Evolutionary conservation across 495 filamentous ascomycete species (phyloP).

Genomic region (Pseudoneurospora amorphoporcata): DNA sequence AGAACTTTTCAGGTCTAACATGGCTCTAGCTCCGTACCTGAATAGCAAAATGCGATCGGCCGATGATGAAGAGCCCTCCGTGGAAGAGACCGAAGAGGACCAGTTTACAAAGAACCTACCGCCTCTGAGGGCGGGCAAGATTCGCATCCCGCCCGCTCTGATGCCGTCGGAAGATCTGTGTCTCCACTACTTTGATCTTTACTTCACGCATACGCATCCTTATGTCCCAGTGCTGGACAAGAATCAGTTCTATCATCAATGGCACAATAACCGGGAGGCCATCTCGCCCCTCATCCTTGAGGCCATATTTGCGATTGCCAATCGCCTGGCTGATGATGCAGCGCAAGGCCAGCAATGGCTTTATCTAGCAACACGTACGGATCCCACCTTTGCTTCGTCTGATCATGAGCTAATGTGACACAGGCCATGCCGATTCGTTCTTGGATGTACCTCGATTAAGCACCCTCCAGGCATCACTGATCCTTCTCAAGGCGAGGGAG

Average conservation of each 20-base stretch:
- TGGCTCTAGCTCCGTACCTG: conserved; percentile 65
- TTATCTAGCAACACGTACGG: conserved; percentile 78
- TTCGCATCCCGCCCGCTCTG: conserved; percentile 85
- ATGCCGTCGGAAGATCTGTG: conserved; percentile 86
- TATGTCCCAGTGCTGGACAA: conserved; percentile 93
- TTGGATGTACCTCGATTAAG: conserved; percentile 90
- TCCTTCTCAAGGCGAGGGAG: conserved; percentile 86
- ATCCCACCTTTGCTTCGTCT: neutral
- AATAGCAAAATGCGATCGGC: conserved; percentile 54
- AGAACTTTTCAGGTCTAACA: conserved; percentile 5
- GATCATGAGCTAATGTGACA: conserved; percentile 14
- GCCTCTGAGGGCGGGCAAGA: conserved; percentile 52
- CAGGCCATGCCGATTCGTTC: conserved; percentile 90
- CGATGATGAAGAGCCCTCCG: conserved; percentile 58
- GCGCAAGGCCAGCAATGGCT: conserved; percentile 88
- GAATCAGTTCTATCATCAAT: conserved; percentile 77
- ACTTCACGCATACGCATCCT: conserved; percentile 85
- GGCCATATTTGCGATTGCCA: conserved; percentile 90
- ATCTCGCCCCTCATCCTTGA: conserved; percentile 91
- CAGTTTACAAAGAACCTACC: conserved; percentile 38
- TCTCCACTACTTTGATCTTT: conserved; percentile 81
- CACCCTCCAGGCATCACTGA: conserved; percentile 83
- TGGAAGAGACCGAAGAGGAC: conserved; percentile 65
- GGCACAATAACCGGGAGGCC: conserved; percentile 72
- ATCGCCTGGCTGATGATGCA: conserved; percentile 71